Evolutionary conservation across 345 rosid genomes (phyloP).

Genomic region (Litchi chinensis): DNA sequence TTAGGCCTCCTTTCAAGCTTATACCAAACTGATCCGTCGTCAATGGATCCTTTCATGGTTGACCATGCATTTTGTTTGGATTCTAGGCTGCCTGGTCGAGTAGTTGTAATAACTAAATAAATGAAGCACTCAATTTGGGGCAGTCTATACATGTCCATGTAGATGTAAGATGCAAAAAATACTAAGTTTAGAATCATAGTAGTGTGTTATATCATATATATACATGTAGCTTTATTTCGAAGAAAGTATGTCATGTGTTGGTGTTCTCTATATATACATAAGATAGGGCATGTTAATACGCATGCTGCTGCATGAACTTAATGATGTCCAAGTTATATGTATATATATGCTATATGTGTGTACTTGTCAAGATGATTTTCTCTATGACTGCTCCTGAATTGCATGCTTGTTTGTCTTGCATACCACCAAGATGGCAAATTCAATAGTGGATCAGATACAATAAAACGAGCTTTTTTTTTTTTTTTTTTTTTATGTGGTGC

Average conservation of each 20-base stretch:
- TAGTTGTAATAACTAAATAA: constrained; percentile 3
- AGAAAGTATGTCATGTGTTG: neutral
- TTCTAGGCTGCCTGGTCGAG: neutral
- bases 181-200: constrained; percentile 16
- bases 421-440: neutral
- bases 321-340: too few species aligned
- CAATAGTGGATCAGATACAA: too few species aligned
- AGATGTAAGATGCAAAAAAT: constrained; percentile 2
- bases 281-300: neutral
- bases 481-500: too few species aligned
- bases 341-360: neutral
- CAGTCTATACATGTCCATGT: neutral
- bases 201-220: neutral
- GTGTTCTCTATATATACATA: neutral
- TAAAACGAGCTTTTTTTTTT: too few species aligned
- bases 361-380: neutral
- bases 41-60: too few species aligned
- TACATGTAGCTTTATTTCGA: neutral
- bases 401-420: neutral
- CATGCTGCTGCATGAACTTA: neutral
- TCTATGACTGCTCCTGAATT: neutral
- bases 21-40: constrained; percentile 67
- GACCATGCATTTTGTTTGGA: neutral
- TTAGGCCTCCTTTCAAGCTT: constrained; percentile 91
- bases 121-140: neutral